Evolutionary conservation across 768 basidiomycete species (phyloP).

Genomic region (Serendipita indica): DNA sequence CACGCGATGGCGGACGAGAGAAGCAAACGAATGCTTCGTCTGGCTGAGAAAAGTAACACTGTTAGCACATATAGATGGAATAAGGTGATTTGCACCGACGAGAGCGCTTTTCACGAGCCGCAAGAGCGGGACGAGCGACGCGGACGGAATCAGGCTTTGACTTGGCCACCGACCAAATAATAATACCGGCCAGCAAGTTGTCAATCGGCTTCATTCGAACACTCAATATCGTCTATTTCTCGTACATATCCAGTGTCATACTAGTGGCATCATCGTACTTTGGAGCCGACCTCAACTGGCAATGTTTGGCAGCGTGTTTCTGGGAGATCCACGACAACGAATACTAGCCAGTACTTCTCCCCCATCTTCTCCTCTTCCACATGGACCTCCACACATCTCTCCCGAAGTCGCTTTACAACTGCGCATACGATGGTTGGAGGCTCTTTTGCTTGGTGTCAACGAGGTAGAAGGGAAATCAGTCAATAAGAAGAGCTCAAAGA

Average conservation of each 20-base stretch:
- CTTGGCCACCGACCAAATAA: neutral
- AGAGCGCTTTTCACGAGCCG: neutral
- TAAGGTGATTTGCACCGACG: neutral
- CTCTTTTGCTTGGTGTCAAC: conserved; percentile 51
- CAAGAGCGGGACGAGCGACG: neutral
- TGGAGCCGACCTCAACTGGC: conserved; percentile 23
- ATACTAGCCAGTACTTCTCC: conserved; percentile 41
- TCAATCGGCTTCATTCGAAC: no score
- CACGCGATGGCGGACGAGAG: conserved; percentile 16
- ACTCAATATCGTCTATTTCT: neutral
- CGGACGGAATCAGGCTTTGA: neutral
- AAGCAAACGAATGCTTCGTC: conserved; percentile 20
- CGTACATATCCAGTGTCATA: neutral
- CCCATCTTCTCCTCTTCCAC: conserved; percentile 30
- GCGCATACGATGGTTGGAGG: conserved; percentile 66
- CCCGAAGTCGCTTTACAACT: conserved; percentile 58
- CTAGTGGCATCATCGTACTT: neutral
- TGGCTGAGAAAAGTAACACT: conserved; percentile 3
- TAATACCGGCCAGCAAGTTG: neutral
- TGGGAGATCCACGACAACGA: conserved; percentile 58
- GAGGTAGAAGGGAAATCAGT: conserved; percentile 22
- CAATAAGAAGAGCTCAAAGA: conserved; percentile 24
- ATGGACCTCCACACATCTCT: conserved; percentile 31
- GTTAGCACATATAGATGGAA: neutral
- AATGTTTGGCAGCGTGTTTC: conserved; percentile 60